Conservation (phyloP, 768 basidiomycete species). For the Sistotremastrum suecicum region DNA sequence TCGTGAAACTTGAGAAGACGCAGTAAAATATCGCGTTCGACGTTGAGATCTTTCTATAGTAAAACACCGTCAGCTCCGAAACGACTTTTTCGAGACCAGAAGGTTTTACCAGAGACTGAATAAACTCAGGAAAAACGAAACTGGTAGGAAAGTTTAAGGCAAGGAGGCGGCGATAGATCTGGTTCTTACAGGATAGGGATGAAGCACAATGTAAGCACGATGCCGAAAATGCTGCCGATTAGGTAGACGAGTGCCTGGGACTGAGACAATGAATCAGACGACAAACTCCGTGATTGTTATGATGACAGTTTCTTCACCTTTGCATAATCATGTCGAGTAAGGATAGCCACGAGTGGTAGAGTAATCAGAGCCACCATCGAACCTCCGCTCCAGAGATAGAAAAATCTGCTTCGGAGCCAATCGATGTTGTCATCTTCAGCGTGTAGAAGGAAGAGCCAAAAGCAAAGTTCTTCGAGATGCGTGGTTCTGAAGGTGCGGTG, state of each 20-base stretch:
- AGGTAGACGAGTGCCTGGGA: slow-evolving; percentile 58
- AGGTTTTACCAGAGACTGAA: slow-evolving; percentile 39
- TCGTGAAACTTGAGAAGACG: slow-evolving; percentile 72
- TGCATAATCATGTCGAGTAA: slow-evolving; percentile 43
- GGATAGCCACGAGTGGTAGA: slow-evolving; percentile 57
- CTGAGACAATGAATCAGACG: slow-evolving; percentile 22
- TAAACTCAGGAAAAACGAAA: slow-evolving; percentile 54
- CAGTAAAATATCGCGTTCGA: slow-evolving; percentile 51
- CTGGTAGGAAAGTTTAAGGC: slow-evolving; percentile 17
- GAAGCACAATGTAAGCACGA: slow-evolving; percentile 53
- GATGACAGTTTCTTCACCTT: slow-evolving; percentile 27
- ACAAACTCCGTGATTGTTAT: slow-evolving; percentile 1
- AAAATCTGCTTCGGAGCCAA: slow-evolving; percentile 68
- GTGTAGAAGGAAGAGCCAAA: slow-evolving; percentile 77
- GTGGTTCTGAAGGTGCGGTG: slow-evolving; percentile 39
- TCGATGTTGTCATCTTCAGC: slow-evolving; percentile 44
- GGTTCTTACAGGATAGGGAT: slow-evolving; percentile 42
- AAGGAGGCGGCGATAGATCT: slow-evolving; percentile 10
- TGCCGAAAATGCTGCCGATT: slow-evolving; percentile 41
- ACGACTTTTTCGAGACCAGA: not conserved
- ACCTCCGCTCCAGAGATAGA: slow-evolving; percentile 59
- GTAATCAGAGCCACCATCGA: slow-evolving; percentile 43
- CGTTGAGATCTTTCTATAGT: slow-evolving; percentile 40
- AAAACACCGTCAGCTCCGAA: not conserved
- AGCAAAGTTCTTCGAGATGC: slow-evolving; percentile 76